phyloP scores from a whole-genome alignment of 345 rosid genomes.

The Microthlaspi erraticum region DNA sequence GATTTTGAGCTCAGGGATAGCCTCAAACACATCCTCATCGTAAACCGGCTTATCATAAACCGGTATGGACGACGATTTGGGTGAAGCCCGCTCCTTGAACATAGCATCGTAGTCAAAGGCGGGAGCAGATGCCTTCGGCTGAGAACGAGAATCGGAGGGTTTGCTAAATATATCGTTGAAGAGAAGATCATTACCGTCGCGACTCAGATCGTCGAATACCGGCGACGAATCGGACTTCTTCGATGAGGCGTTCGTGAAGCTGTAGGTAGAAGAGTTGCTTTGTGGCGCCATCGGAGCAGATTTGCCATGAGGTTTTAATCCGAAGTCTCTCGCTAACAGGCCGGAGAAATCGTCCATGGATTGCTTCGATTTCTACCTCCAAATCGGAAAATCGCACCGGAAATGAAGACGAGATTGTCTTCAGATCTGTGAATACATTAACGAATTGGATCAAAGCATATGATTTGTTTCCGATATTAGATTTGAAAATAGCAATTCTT shows the following conservation, averaged over 20 bases:
- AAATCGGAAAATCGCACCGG: not conserved
- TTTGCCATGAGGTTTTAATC: slow-evolving; percentile 76
- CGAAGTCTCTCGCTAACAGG: slow-evolving; percentile 62
- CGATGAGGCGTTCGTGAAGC: slow-evolving; percentile 47
- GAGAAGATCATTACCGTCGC: slow-evolving; percentile 37
- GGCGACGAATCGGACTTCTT: slow-evolving; percentile 45
- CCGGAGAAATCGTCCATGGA: slow-evolving; percentile 77
- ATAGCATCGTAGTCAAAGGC: slow-evolving; percentile 60
- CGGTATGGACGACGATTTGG: slow-evolving; percentile 51
- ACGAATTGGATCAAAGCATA: not conserved
- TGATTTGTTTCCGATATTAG: not conserved
- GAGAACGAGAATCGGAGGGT: slow-evolving; percentile 46
- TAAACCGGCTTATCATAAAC: slow-evolving; percentile 77
- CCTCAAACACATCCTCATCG: slow-evolving; percentile 71
- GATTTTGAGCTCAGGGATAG: slow-evolving; percentile 67
- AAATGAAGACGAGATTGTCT: not conserved
- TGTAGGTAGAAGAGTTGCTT: slow-evolving; percentile 39
- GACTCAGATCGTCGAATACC: slow-evolving; percentile 51
- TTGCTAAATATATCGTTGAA: slow-evolving; percentile 62
- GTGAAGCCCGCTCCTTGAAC: slow-evolving; percentile 49
- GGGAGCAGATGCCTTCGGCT: slow-evolving; percentile 26
- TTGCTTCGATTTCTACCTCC: slow-evolving; percentile 13
- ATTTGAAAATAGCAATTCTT: not conserved
- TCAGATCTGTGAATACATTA: not conserved
- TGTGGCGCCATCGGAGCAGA: slow-evolving; percentile 77